Base-by-base conservation (phyloP, 257 asterid genomes). In the Dorcoceras hygrometricum region DNA sequence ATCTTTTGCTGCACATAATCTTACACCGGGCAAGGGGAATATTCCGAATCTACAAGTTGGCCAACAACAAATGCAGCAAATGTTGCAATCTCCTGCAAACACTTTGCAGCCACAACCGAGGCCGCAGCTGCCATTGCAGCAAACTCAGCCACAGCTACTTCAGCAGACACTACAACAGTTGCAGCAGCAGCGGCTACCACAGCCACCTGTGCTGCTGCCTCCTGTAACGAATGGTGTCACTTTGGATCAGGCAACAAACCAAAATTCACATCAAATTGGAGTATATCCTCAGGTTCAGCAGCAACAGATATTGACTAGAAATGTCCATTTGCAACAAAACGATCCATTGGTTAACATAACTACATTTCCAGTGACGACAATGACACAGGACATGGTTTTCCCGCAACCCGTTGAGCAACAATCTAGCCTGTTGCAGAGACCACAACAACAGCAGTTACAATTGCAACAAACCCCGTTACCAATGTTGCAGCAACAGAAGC, bases 361-460 rank as follows among this genome's bases (percentile, higher is more conserved):
- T 31, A 29, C 89, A n/a, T 81, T 80, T 60, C 90, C 89, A 24
- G 22, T 73, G 26, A 66, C 87, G 18, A 79, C 97, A 25, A 66
- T 77, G 34, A 76, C 83, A 54, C 95, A 82, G 73, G 96, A 89
- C 24, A 25, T 81, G 64, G 82, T 77, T 57, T 83, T 80, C 77
- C 97, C 82, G 83, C 90, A 83, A 63, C 87, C 82, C 12, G 72
- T 73, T 9, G 90, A 87, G 46, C 91, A 82, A 19, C 86, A 79
- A 53, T 65, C 83, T 20, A 74, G 65, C 70, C 66, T 78, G 4
- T 60, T 77, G 75, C 93, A 85, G 69, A 83, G 87, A 78, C 63
- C 81, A 39, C 95, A 85, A 67, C 91, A 86, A 67, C 93, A 76
- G 39, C 91, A 82, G 59, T 14, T 77, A 2, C 91, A 82, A 60